phyloP scores from a whole-genome alignment of 169 alveolate species.

The Hepatocystis sp. region DNA sequence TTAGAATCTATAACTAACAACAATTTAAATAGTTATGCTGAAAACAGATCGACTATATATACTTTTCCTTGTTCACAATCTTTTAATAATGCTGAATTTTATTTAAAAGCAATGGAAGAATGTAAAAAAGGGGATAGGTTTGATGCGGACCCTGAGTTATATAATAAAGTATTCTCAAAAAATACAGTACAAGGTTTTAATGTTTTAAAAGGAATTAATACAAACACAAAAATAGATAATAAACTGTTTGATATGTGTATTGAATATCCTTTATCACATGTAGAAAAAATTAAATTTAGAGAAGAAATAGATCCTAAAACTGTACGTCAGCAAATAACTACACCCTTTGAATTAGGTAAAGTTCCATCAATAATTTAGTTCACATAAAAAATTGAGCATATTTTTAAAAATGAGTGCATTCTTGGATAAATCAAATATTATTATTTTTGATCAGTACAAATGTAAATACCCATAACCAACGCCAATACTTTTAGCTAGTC shows the following conservation, averaged over 20 bases:
- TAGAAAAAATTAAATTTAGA: conserved; percentile 66
- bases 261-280: conserved; percentile 50
- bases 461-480: too few relatives aligned
- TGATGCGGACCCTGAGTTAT: conserved; percentile 34
- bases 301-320: background rate
- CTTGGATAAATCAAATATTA: too few relatives aligned
- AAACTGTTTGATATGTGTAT: conserved; percentile 18
- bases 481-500: too few relatives aligned
- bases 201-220: conserved; percentile 58
- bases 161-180: conserved; percentile 40
- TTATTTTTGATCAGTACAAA: too few relatives aligned
- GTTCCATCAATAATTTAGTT: conserved; percentile 46
- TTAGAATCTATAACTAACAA: conserved; percentile 35
- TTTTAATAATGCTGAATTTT: conserved; percentile 30
- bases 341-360: conserved; percentile 43
- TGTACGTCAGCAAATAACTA: background rate
- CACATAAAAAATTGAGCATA: too few relatives aligned
- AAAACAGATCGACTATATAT: conserved; percentile 66
- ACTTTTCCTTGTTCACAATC: conserved; percentile 26
- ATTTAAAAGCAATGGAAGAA: conserved; percentile 62
- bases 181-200: conserved; percentile 10
- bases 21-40: conserved; percentile 60
- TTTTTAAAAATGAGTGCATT: too few relatives aligned
- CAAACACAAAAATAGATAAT: conserved; percentile 26
- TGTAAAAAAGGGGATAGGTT: conserved; percentile 62